These are phyloP conservation scores for Tulasnella sp. DNA, from an alignment of 768 basidiomycete species.

Conservation along the genomic window DNA sequence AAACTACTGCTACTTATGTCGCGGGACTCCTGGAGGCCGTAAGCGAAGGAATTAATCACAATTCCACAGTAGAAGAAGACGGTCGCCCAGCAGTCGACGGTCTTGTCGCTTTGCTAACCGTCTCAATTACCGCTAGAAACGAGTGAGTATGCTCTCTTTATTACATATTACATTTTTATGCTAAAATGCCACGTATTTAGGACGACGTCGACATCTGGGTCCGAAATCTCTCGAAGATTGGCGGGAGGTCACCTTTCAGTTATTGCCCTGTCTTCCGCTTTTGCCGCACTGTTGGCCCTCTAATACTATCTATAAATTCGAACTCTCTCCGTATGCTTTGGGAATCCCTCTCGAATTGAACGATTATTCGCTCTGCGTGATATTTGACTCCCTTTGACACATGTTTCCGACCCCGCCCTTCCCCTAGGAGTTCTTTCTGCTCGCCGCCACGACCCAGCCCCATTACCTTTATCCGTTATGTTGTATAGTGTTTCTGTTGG, in stretches of 20 bases:
- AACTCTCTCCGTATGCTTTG: not conserved
- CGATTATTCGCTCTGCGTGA: not conserved
- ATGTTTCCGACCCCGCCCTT: too few species aligned
- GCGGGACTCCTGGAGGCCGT: conserved; percentile 67
- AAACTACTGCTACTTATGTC: conserved; percentile 62
- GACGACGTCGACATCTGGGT: not conserved
- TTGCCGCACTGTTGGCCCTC: not conserved
- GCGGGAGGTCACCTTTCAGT: not conserved
- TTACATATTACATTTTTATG: not conserved
- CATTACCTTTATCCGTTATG: too few species aligned
- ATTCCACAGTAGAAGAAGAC: conserved; percentile 45
- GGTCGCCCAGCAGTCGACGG: conserved; percentile 73
- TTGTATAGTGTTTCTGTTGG: too few species aligned
- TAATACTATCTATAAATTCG: not conserved
- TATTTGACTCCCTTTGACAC: too few species aligned
- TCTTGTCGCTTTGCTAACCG: conserved; percentile 70
- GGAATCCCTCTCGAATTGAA: not conserved
- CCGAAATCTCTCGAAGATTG: not conserved
- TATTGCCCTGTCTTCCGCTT: not conserved
- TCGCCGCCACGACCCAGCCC: too few species aligned
- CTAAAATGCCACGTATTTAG: not conserved
- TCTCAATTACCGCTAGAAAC: conserved; percentile 41
- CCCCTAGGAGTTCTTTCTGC: too few species aligned
- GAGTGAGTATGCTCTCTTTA: not conserved
- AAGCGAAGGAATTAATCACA: conserved; percentile 68